Evolutionary conservation across 2,329 filamentous ascomycete genomes (phyloP).

Genomic region (Dactylella cylindrospora): DNA sequence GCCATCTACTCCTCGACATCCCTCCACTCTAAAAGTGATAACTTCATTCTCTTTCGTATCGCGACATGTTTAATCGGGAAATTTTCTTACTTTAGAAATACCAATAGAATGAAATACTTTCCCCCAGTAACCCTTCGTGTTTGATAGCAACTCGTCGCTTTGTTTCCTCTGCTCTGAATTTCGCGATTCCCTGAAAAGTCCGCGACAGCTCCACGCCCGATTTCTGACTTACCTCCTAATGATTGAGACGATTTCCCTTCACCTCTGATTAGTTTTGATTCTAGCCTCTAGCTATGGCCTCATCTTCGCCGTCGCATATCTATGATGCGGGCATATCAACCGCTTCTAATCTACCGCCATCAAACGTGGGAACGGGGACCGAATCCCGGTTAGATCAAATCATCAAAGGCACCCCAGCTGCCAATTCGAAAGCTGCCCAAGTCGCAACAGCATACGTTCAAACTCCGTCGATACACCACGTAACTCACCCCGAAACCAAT

Average conservation of each 20-base stretch:
- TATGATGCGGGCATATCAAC: not conserved
- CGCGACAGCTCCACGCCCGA: too few relatives aligned
- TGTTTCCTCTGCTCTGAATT: too few relatives aligned
- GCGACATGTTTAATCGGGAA: too few relatives aligned
- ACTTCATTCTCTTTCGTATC: too few relatives aligned
- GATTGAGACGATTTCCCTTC: conserved; percentile 6
- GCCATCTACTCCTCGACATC: too few relatives aligned
- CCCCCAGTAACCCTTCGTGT: too few relatives aligned
- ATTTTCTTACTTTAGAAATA: too few relatives aligned
- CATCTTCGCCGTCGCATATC: not conserved
- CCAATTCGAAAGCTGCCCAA: conserved; percentile 58
- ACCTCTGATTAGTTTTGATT: not conserved
- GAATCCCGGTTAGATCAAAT: conserved; percentile 74
- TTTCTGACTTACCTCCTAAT: conserved; percentile 4
- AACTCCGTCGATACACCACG: conserved; percentile 47
- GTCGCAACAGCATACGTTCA: conserved; percentile 55
- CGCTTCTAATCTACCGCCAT: conserved; percentile 23
- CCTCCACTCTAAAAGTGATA: too few relatives aligned
- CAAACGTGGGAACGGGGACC: conserved; percentile 57
- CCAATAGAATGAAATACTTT: too few relatives aligned
- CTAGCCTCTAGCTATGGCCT: not conserved
- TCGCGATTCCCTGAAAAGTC: too few relatives aligned
- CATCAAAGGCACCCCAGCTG: conserved; percentile 81
- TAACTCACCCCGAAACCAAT: conserved; percentile 50
- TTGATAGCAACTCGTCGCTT: too few relatives aligned